These are phyloP conservation scores for Colletotrichum cordylinicola DNA, from an alignment of 2,329 filamentous ascomycete genomes.

Conservation along the genomic window DNA sequence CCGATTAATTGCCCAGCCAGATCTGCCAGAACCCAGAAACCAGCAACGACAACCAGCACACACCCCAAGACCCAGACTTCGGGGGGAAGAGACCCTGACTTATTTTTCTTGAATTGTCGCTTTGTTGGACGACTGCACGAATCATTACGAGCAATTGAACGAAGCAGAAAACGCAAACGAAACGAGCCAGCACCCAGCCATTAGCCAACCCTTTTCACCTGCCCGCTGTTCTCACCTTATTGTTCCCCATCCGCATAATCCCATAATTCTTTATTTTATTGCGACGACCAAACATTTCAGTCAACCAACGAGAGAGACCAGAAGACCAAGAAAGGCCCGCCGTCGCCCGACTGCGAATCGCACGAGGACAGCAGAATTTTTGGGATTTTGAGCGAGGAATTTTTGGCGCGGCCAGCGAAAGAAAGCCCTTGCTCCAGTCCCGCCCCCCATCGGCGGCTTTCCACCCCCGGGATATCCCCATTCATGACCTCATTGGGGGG, in stretches of 20 bases:
- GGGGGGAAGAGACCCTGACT: background rate
- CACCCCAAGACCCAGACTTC: background rate
- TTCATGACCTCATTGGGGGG: conserved; percentile 22
- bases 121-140: background rate
- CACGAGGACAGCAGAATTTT: conserved; percentile 20
- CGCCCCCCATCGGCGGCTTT: background rate
- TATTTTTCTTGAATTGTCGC: background rate
- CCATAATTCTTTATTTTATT: background rate
- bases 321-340: background rate
- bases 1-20: background rate
- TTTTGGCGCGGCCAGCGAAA: background rate
- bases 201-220: background rate
- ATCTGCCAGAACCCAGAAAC: background rate
- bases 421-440: background rate
- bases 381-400: background rate
- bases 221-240: background rate
- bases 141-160: conserved; percentile 5
- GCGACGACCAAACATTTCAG: background rate
- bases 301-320: background rate
- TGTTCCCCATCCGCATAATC: background rate
- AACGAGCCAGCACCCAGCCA: background rate
- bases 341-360: conserved; percentile 1
- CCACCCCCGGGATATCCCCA: conserved; percentile 3
- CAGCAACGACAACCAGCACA: background rate
- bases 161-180: background rate